These are phyloP conservation scores for Mycena vulgaris DNA, from an alignment of 768 basidiomycete genomes.

Conservation along the genomic window DNA sequence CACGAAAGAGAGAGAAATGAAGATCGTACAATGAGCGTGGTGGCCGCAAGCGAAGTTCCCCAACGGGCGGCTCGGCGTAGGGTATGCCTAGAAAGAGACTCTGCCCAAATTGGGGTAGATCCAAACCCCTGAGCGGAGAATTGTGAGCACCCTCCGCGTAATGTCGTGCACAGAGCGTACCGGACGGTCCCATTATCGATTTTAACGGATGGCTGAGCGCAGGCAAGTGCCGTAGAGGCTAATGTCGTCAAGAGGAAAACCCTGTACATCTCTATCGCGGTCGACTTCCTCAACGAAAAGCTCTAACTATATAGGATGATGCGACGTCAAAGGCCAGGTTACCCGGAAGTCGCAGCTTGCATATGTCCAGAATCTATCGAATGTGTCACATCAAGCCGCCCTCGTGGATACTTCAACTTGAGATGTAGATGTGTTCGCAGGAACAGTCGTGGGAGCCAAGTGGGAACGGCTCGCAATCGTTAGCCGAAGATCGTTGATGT, in stretches of 20 bases:
- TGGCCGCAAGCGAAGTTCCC: constrained; percentile 50
- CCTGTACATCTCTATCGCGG: constrained; percentile 9
- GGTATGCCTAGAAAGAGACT: constrained; percentile 53
- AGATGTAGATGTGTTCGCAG: too few relatives aligned
- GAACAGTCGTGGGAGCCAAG: too few relatives aligned
- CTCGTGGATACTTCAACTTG: too few relatives aligned
- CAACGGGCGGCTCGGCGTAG: constrained; percentile 54
- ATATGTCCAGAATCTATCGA: too few relatives aligned
- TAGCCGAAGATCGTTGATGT: too few relatives aligned
- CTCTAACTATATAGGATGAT: too few relatives aligned
- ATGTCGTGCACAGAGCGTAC: background rate
- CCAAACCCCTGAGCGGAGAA: constrained; percentile 22
- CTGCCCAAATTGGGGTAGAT: constrained; percentile 43
- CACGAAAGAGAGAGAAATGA: background rate
- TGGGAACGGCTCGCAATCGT: too few relatives aligned
- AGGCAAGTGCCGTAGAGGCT: constrained; percentile 10
- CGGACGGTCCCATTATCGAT: constrained; percentile 36
- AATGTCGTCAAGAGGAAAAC: constrained; percentile 15
- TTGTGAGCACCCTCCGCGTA: too few relatives aligned
- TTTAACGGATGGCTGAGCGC: constrained; percentile 31
- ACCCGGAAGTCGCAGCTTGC: too few relatives aligned
- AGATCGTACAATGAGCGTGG: constrained; percentile 48
- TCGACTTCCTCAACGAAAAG: too few relatives aligned
- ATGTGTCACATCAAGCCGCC: too few relatives aligned
- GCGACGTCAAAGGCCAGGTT: too few relatives aligned